Evolutionary conservation across 768 basidiomycete genomes (phyloP).

Genomic region (Leccinum ochraceum): DNA sequence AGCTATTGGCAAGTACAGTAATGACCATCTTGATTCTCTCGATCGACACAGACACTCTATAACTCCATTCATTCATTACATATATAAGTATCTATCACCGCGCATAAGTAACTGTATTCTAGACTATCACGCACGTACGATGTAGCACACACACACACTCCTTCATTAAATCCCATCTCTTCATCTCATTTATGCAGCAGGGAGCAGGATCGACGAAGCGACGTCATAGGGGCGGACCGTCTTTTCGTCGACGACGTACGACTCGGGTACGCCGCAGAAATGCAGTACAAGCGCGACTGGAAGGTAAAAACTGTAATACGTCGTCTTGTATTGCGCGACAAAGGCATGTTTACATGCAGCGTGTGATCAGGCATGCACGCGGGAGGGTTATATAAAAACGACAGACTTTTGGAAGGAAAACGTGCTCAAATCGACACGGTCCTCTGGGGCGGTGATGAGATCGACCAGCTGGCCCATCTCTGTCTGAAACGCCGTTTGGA

Average conservation of each 20-base stretch:
- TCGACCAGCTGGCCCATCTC: slow-evolving; percentile 8
- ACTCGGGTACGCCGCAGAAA: slow-evolving; percentile 5
- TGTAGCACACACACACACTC: not conserved
- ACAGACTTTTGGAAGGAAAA: slow-evolving; percentile 6
- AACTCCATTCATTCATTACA: not conserved
- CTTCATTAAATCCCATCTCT: not conserved
- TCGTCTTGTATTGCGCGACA: slow-evolving; percentile 27
- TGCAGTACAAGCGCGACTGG: slow-evolving; percentile 4
- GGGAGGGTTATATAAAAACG: no score
- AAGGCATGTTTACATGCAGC: not conserved
- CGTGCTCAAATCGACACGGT: slow-evolving; percentile 1
- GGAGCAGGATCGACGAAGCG: slow-evolving; percentile 6
- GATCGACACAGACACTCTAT: not conserved
- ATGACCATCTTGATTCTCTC: not conserved
- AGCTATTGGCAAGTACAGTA: not conserved
- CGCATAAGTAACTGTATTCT: not conserved
- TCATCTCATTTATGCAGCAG: not conserved
- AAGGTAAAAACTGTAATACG: slow-evolving; percentile 58
- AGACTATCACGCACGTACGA: not conserved
- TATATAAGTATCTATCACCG: not conserved
- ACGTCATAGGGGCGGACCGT: slow-evolving; percentile 10
- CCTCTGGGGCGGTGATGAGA: not conserved
- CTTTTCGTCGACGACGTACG: slow-evolving; percentile 42
- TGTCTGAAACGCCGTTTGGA: slow-evolving; percentile 4
- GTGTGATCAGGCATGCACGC: not conserved